A percentile compares a stretch with the other conserved stretches of the same genome.
Conservation (phyloP, 2,329 filamentous ascomycete species). For the Colletotrichum phormii region DNA sequence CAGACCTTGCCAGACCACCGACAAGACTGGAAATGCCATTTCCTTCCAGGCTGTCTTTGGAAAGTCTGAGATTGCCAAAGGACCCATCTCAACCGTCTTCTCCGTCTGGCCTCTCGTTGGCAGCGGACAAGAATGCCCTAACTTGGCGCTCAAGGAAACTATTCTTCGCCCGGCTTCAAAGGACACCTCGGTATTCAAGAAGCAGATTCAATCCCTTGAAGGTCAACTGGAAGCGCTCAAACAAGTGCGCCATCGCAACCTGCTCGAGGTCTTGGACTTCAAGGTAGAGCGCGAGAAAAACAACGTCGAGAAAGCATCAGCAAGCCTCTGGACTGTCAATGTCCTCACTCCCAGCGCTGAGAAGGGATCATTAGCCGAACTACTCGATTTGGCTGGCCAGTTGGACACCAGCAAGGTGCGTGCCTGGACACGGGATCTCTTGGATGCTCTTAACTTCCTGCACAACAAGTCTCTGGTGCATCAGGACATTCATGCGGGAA, state of each 20-base stretch:
- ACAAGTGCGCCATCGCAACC: constrained; percentile 78
- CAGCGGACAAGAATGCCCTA: constrained; percentile 66
- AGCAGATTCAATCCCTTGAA: constrained; percentile 81
- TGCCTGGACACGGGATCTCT: constrained; percentile 90
- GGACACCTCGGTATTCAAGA: constrained; percentile 75
- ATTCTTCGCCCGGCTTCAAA: constrained; percentile 67
- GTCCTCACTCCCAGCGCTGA: constrained; percentile 82
- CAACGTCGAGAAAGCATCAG: constrained; percentile 48
- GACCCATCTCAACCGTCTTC: constrained; percentile 75
- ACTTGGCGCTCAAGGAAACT: constrained; percentile 81
- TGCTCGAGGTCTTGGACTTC: constrained; percentile 85
- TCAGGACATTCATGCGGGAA: constrained; percentile 82
- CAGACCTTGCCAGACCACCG: constrained; percentile 71
- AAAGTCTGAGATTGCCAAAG: constrained; percentile 73
- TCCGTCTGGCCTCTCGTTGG: constrained; percentile 77
- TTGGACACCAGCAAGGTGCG: constrained; percentile 81
- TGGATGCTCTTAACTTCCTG: constrained; percentile 89
- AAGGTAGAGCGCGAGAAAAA: constrained; percentile 73
- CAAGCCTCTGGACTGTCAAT: constrained; percentile 75
- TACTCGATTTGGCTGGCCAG: constrained; percentile 82
- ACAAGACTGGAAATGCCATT: constrained; percentile 71
- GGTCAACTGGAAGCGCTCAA: constrained; percentile 81
- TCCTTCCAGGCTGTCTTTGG: constrained; percentile 79
- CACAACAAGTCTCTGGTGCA: constrained; percentile 88
- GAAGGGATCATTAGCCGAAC: constrained; percentile 84